A percentile compares a stretch with the other conserved stretches of the same genome.
These are phyloP conservation scores for Podaxis carcinomalis DNA, from an alignment of 768 basidiomycete genomes.

Conservation along the genomic window DNA sequence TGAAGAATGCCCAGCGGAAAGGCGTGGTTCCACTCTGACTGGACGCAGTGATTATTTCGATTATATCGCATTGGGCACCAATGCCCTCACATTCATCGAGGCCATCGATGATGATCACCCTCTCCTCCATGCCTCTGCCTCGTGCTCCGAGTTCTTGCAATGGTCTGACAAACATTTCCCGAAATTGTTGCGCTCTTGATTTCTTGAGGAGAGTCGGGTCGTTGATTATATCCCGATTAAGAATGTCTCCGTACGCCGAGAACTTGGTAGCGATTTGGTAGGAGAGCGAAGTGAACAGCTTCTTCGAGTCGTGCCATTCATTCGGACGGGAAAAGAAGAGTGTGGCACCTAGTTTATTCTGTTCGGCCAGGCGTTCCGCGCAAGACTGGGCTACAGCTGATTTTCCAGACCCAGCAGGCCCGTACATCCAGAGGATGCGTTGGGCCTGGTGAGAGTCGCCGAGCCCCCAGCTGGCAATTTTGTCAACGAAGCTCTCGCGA, in stretches of 20 bases:
- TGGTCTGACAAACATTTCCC: neutral
- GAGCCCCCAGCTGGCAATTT: too few species aligned
- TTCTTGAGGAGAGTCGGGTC: neutral
- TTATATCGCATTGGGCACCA: neutral
- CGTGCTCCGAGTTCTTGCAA: too few species aligned
- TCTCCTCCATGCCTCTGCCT: too few species aligned
- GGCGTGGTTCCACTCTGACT: neutral
- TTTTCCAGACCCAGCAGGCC: too few species aligned
- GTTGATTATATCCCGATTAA: neutral
- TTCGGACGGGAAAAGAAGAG: neutral
- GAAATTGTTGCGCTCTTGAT: neutral
- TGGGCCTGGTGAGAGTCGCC: too few species aligned
- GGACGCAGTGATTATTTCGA: neutral
- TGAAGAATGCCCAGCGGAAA: neutral
- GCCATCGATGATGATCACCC: neutral
- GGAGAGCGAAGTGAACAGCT: neutral
- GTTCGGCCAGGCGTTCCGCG: neutral
- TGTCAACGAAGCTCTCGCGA: too few species aligned
- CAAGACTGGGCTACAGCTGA: neutral
- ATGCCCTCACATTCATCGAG: neutral
- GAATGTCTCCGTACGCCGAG: neutral
- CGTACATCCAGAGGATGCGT: too few species aligned
- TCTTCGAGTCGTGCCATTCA: neutral
- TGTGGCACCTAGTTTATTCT: neutral
- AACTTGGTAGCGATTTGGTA: neutral